Conservation (phyloP, 345 rosid genomes). For the Cardamine occulta region DNA sequence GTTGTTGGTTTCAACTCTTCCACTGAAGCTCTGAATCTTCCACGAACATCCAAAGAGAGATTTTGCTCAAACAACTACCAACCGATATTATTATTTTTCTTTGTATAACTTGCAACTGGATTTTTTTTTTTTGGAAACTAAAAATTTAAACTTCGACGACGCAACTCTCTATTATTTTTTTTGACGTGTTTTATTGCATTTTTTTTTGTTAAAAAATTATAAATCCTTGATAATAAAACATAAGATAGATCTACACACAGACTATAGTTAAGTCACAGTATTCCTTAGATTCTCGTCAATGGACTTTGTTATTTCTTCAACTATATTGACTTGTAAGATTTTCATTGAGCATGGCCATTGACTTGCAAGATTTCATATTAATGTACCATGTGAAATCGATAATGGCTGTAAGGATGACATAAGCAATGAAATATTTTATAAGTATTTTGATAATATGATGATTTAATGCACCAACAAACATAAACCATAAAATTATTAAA, state of each 20-base stretch:
- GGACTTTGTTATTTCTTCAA: not conserved
- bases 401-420: not conserved
- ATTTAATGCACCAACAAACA: conserved; percentile 20
- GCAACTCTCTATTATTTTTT: not conserved
- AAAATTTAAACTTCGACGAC: conserved; percentile 12
- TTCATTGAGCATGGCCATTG: not conserved
- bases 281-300: not conserved
- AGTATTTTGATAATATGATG: not conserved
- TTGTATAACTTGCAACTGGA: not conserved
- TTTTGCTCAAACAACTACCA: conserved; percentile 16
- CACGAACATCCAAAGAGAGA: not conserved
- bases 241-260: not conserved
- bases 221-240: not conserved
- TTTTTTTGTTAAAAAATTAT: not conserved
- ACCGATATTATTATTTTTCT: not conserved
- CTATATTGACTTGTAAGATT: not conserved
- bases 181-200: not conserved
- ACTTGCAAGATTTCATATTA: not conserved
- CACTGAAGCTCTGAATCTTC: conserved; percentile 36
- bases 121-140: not conserved
- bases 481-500: not conserved
- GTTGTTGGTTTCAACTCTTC: conserved; percentile 28
- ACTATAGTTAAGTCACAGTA: not conserved
- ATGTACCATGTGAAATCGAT: not conserved
- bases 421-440: not conserved